A percentile compares a stretch with the other conserved stretches of the same genome.
phyloP scores from a whole-genome alignment of 345 rosid species.

The Turritis glabra region DNA sequence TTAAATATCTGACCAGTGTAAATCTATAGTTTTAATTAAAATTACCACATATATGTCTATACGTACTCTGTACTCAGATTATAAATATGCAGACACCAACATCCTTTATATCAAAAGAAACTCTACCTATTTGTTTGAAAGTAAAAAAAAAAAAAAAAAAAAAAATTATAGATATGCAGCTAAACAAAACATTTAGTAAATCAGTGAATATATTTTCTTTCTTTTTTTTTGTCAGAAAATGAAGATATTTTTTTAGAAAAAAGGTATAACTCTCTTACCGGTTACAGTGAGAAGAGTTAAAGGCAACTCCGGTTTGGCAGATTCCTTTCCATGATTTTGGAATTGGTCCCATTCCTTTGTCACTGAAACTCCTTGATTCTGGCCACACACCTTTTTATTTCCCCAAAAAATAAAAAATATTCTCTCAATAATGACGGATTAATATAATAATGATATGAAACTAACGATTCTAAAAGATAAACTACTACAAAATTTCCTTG shows the following conservation, averaged over 20 bases:
- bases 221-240: neutral
- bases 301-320: slow-evolving; percentile 70
- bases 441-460: neutral
- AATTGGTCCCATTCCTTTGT: slow-evolving; percentile 73
- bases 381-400: slow-evolving; percentile 81
- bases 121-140: neutral
- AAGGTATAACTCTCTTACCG: slow-evolving; percentile 35
- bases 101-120: neutral
- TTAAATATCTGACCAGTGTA: neutral
- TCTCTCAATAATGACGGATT: slow-evolving; percentile 11
- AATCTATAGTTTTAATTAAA: too few species aligned
- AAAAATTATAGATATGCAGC: slow-evolving; percentile 4
- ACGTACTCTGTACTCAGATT: too few species aligned
- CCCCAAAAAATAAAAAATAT: neutral
- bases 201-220: neutral
- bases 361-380: slow-evolving; percentile 78
- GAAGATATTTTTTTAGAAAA: neutral
- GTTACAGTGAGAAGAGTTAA: slow-evolving; percentile 75
- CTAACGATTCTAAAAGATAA: neutral
- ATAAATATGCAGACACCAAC: neutral
- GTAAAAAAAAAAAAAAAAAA: neutral
- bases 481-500: neutral
- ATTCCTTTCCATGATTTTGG: slow-evolving; percentile 91
- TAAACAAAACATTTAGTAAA: neutral
- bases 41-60: too few species aligned